Conservation (phyloP, 306 rosid genomes). For the Calophaca sinica region DNA sequence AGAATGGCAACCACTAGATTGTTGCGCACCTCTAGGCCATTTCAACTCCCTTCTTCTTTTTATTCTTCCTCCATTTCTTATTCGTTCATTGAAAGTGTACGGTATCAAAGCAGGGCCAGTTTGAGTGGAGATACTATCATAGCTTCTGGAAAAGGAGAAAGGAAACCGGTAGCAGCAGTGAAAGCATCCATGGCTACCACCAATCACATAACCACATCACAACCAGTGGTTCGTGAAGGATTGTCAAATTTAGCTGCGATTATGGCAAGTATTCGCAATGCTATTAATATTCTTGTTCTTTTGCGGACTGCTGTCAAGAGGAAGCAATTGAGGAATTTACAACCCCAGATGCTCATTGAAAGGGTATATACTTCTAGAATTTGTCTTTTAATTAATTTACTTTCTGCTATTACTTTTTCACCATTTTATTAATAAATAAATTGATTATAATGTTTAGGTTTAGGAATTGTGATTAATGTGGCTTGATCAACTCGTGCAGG, state of each 20-base stretch:
- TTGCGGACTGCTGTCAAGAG: slow-evolving; percentile 5
- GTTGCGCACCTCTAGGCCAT: slow-evolving; percentile 41
- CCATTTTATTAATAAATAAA: not conserved
- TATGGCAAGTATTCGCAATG: slow-evolving; percentile 8
- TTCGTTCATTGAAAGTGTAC: not conserved
- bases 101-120: slow-evolving; percentile 34
- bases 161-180: not conserved
- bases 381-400: not conserved
- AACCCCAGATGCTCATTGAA: slow-evolving; percentile 48
- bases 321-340: slow-evolving; percentile 14
- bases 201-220: slow-evolving; percentile 29
- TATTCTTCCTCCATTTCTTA: not conserved
- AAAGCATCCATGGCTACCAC: slow-evolving; percentile 27
- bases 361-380: slow-evolving; percentile 27
- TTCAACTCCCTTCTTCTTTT: slow-evolving; percentile 11
- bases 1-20: slow-evolving; percentile 52
- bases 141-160: slow-evolving; percentile 11
- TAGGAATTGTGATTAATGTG: not conserved
- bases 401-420: not conserved
- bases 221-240: slow-evolving; percentile 25
- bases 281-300: slow-evolving; percentile 28
- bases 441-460: too few species aligned
- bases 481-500: slow-evolving; percentile 43
- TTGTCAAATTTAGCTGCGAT: slow-evolving; percentile 31
- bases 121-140: slow-evolving; percentile 21